A percentile compares a stretch with the other conserved stretches of the same genome.
These are phyloP conservation scores for Angophora floribunda DNA, from an alignment of 345 rosid genomes.

Conservation along the genomic window DNA sequence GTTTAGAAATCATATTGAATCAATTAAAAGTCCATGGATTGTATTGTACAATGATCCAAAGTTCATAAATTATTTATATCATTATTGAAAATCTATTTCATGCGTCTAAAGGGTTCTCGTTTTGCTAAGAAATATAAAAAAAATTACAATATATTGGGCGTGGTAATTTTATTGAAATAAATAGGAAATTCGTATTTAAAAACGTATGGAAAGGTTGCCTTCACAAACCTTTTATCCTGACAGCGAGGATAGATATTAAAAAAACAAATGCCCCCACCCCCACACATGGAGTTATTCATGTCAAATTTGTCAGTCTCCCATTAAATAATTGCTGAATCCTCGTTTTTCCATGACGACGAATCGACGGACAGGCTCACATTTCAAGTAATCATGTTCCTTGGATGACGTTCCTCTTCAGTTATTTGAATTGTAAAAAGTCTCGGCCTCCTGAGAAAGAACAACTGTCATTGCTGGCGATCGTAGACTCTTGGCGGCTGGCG, in stretches of 20 bases:
- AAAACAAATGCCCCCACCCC: no score
- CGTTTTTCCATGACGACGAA: not conserved
- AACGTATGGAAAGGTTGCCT: not conserved
- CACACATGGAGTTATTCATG: not conserved
- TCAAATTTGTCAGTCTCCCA: not conserved
- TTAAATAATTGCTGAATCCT: not conserved
- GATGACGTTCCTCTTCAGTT: not conserved
- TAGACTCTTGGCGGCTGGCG: accelerated
- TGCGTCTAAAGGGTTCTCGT: not conserved
- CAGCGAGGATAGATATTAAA: no score
- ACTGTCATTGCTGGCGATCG: not conserved
- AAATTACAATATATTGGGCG: not conserved
- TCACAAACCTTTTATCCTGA: not conserved
- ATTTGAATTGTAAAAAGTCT: not conserved
- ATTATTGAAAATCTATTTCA: not conserved
- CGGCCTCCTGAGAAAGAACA: not conserved
- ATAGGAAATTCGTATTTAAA: not conserved
- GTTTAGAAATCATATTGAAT: no score
- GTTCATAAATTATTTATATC: no score
- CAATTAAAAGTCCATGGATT: accelerated
- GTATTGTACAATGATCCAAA: no score
- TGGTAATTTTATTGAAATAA: not conserved
- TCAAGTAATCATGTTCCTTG: not conserved
- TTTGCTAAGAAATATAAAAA: not conserved
- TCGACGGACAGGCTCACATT: not conserved